These are phyloP conservation scores for Penicillium sp. DNA, from an alignment of 2,329 filamentous ascomycete genomes.

Conservation along the genomic window DNA sequence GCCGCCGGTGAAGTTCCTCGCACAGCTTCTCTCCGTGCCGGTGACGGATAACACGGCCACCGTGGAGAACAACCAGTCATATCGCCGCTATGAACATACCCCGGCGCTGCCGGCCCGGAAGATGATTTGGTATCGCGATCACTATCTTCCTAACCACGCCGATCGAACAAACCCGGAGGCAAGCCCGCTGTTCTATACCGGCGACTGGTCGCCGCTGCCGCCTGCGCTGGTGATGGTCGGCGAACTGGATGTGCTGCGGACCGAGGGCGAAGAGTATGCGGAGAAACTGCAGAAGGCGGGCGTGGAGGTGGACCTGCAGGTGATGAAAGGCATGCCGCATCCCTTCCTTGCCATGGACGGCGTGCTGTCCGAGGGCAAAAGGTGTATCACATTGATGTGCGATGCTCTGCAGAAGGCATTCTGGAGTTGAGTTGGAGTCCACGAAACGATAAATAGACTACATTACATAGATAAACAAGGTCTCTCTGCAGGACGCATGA, in stretches of 20 bases:
- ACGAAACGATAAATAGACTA: slow-evolving; percentile 1
- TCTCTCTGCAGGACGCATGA: no score
- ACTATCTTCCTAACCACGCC: slow-evolving; percentile 52
- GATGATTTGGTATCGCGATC: slow-evolving; percentile 60
- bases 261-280: slow-evolving; percentile 54
- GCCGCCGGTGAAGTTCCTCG: slow-evolving; percentile 40
- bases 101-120: slow-evolving; percentile 55
- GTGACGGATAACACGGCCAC: slow-evolving; percentile 58
- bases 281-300: slow-evolving; percentile 49
- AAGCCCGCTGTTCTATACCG: slow-evolving; percentile 53
- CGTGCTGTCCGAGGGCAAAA: slow-evolving; percentile 51
- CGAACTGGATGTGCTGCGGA: slow-evolving; percentile 56
- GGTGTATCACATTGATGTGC: slow-evolving; percentile 50
- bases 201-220: slow-evolving; percentile 52
- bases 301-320: slow-evolving; percentile 48
- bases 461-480: slow-evolving; percentile 6
- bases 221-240: slow-evolving; percentile 54
- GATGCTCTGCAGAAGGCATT: slow-evolving; percentile 36
- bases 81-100: slow-evolving; percentile 51
- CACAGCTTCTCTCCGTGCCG: slow-evolving; percentile 57
- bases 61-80: slow-evolving; percentile 47
- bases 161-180: slow-evolving; percentile 54
- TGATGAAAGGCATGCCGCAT: slow-evolving; percentile 57
- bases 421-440: slow-evolving; percentile 29
- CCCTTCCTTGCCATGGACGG: slow-evolving; percentile 60